Evolutionary conservation across 768 basidiomycete species (phyloP), one percentile per base, ranked within the genome.

Genomic region (Lentinula aciculospora): DNA sequence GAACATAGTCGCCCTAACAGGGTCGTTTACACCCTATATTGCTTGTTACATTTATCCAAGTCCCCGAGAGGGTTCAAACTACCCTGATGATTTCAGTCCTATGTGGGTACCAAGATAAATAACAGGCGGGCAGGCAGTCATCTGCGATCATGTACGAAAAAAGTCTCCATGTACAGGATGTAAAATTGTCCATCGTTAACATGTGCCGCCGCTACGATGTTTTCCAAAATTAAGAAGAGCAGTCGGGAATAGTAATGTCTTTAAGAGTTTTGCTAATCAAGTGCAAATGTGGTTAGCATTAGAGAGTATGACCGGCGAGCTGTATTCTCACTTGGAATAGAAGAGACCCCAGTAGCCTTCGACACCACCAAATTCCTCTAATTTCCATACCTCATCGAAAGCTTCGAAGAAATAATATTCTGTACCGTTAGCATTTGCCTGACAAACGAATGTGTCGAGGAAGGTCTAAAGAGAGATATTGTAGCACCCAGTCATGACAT

Each of bases 361-460:
- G 39, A 94, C 92, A 61, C 93, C 93, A 62, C 92, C 93, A 63
- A 81, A 95, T 66, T 79, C 66, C 1, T 61, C 65, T 62, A 81
- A 80, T 82, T 86, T 56, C 40, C 58, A 55, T 8, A 19, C 19
- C 46, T 64, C 56, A 58, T 59, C 92, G 60, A 82, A 84, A 67
- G 76, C 85, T 77, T 89, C 89, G 59, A 93, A 92, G 76, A 83
- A 95, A 81, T 93, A 97, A 73, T 96, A 96, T 21, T 81, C 76
- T 0, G 90, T 94, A 13, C 81, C 81, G 61, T 94, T 94, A 12
- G 69, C 60, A 68, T 94, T 97, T 0, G 95, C 89, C 67, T 84
- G 80, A 66, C 96, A 99, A 5, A 94, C 84, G 62, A 92, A 99
- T 0, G 80, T 84, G 67, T 98, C 77, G 59, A 99, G 66, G 79